Conservation (phyloP, 108 stramenopile genomes). For the Stephanodiscus minutulus region DNA sequence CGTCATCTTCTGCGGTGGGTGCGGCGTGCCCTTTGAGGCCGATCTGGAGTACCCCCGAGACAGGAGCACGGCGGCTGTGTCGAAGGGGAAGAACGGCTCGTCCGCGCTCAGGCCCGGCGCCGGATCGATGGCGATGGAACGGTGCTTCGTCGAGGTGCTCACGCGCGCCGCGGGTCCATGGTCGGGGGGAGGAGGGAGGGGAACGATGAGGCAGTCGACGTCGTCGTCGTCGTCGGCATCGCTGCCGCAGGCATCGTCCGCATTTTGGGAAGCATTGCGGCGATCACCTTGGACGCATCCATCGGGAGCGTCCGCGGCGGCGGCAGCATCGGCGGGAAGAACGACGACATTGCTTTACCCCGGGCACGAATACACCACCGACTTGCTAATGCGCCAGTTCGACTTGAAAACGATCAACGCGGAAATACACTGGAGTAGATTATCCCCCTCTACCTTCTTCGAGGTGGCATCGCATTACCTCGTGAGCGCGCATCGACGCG, state of each 20-base stretch:
- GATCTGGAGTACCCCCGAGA: slow-evolving; percentile 54
- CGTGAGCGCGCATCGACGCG: slow-evolving; percentile 71
- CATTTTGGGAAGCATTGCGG: too few species aligned
- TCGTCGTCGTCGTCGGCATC: too few species aligned
- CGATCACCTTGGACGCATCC: not conserved
- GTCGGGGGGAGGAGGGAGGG: too few species aligned
- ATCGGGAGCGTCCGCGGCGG: not conserved
- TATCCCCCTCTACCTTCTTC: slow-evolving; percentile 72
- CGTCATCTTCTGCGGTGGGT: slow-evolving; percentile 80
- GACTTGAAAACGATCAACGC: slow-evolving; percentile 36
- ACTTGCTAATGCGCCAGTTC: slow-evolving; percentile 72
- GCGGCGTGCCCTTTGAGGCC: slow-evolving; percentile 82
- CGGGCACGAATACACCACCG: slow-evolving; percentile 86
- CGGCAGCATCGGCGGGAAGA: not conserved
- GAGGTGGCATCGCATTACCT: slow-evolving; percentile 78
- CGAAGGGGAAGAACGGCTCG: slow-evolving; percentile 53
- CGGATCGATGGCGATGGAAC: slow-evolving; percentile 65
- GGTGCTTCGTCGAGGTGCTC: slow-evolving; percentile 83
- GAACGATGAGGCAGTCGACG: too few species aligned
- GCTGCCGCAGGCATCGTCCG: too few species aligned
- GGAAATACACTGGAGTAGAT: slow-evolving; percentile 61
- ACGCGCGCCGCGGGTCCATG: too few species aligned
- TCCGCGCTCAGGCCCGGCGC: slow-evolving; percentile 44
- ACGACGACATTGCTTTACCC: slow-evolving; percentile 58
- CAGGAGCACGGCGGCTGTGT: slow-evolving; percentile 45